Base-by-base conservation (phyloP, 257 asterid species). In the Rubia yunnanensis region DNA sequence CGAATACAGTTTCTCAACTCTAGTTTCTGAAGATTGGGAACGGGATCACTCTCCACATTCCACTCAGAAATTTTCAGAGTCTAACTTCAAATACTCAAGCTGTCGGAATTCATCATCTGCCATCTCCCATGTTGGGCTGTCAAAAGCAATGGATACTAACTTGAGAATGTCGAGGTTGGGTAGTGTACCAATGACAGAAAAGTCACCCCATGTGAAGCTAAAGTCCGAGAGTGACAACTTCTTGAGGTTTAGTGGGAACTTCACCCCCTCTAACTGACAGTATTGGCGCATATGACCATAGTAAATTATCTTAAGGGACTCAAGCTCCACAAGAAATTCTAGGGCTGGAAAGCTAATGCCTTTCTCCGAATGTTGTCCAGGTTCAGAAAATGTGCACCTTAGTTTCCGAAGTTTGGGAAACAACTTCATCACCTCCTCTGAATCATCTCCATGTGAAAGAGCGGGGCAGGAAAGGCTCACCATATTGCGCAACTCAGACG, bases 291-390 rank as follows among this genome's bases (percentile, higher is more conserved):
- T 3, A 10, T 15, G 7, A 5, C 71, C 71, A 11, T 54, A 0
- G 54, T 66, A 66, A 35, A 35, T 11, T 10, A 66, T 55, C 71
- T 49, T 66, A 4, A 54, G 63, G 3, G 71, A 66, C 35, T n/a
- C 63, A 36, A 66, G 64, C 35, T 66, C 26, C 18, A 11, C 56
- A 1, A 66, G 27, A 49, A 66, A 35, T 2, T 50, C 54, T 38
- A 54, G 4, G 10, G 3, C 15, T 2, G 64, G 71, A 32, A 67
- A 36, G 5, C 4, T 7, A 2, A 24, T 23, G 36, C 53, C 5
- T 13, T 52, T 23, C 2, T 31, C 46, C 6, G 48, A 13, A 32
- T 22, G 35, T 18, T 54, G 35, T 2, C 1, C 23, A 10, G 71
- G 30, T n/a, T n/a, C 49, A 6, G 61, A 14, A 30, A 41, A 26